Conservation (phyloP, 495 filamentous ascomycete species). For the Aspergillus incahuasiensis region DNA sequence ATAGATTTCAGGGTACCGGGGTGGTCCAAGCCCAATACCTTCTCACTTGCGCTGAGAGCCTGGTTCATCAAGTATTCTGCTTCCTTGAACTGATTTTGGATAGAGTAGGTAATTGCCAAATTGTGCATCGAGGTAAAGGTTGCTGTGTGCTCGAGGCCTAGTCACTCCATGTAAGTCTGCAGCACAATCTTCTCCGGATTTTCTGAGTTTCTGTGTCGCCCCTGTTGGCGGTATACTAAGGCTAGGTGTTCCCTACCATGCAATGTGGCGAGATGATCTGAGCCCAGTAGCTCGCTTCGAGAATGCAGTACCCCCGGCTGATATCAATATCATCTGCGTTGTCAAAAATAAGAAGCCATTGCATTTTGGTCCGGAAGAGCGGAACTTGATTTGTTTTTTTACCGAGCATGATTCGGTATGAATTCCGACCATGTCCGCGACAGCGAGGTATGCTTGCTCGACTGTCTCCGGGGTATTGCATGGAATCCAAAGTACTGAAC, state of each 20-base stretch:
- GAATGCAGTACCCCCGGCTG: neutral
- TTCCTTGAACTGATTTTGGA: neutral
- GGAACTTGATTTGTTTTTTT: neutral
- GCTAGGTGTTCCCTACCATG: neutral
- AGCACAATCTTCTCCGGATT: conserved; percentile 23
- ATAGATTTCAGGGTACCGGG: neutral
- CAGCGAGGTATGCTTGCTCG: neutral
- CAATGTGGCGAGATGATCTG: neutral
- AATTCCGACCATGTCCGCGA: neutral
- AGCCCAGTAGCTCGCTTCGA: neutral
- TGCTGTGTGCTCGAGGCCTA: conserved; percentile 25
- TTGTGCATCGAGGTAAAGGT: neutral
- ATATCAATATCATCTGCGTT: conserved; percentile 7
- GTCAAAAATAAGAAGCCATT: conserved; percentile 7
- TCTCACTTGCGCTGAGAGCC: neutral
- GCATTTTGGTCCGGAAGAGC: neutral
- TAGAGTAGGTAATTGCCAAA: neutral
- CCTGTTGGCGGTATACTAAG: neutral
- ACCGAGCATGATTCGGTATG: neutral
- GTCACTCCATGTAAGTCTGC: conserved; percentile 11
- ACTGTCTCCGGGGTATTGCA: neutral
- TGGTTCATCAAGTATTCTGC: neutral
- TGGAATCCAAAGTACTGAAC: conserved; percentile 3
- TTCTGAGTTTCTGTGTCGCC: conserved; percentile 13
- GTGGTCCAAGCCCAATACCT: neutral